A percentile compares a stretch with the other conserved stretches of the same genome.
Evolutionary conservation across 75 land plant species (phyloP).

Genomic region (Cupressus sempervirens): DNA sequence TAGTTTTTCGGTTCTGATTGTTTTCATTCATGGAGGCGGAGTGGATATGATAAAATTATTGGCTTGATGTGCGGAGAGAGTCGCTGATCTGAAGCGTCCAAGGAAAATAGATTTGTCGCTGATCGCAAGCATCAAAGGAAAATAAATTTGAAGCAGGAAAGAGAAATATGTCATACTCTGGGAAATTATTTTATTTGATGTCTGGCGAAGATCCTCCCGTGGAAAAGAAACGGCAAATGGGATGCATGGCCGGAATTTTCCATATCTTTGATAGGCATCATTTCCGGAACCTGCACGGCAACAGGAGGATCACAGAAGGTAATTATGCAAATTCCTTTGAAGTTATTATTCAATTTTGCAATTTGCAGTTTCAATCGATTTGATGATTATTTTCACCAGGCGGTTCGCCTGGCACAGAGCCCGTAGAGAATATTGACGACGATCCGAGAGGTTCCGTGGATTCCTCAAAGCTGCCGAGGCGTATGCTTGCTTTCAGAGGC

Average conservation of each 20-base stretch:
- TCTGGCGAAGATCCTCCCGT: background rate
- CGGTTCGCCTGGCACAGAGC: no score
- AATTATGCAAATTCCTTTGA: background rate
- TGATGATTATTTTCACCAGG: background rate
- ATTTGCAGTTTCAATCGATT: background rate
- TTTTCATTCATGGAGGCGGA: no score
- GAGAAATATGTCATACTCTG: background rate
- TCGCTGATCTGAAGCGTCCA: no score
- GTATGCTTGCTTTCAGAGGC: slow-evolving; percentile 7
- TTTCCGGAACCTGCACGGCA: background rate
- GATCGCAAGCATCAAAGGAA: no score
- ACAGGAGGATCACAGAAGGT: slow-evolving; percentile 9
- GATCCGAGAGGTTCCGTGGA: background rate
- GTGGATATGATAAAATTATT: no score
- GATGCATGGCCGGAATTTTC: slow-evolving; percentile 10
- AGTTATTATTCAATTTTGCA: background rate
- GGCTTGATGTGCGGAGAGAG: no score
- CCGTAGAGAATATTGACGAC: no score
- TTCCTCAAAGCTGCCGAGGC: background rate
- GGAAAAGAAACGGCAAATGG: background rate
- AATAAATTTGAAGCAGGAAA: background rate
- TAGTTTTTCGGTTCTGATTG: no score
- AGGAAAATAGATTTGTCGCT: no score
- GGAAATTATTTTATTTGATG: background rate
- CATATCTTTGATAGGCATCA: background rate